A percentile compares a stretch with the other conserved stretches of the same genome.
phyloP scores from a whole-genome alignment of 192 early-diverging fungal species.

The Linnemannia schmuckeri region DNA sequence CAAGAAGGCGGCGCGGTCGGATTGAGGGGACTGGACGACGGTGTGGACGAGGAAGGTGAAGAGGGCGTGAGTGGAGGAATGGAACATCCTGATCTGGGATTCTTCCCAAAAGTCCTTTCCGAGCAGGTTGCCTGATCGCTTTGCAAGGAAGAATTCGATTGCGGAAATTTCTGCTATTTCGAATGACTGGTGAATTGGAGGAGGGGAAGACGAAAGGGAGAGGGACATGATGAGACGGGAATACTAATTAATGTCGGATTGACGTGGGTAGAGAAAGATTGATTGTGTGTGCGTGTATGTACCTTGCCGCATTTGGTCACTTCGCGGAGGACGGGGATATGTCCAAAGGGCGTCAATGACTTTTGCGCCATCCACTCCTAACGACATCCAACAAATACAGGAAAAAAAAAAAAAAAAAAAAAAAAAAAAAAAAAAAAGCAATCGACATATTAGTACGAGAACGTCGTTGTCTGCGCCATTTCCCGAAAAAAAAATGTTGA shows the following conservation, averaged over 20 bases:
- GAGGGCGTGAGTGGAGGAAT: constrained; percentile 28
- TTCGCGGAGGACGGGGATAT: constrained; percentile 63
- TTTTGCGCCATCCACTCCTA: constrained; percentile 61
- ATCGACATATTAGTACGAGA: not conserved
- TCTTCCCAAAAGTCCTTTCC: constrained; percentile 41
- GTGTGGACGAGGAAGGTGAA: constrained; percentile 26
- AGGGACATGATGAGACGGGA: too few relatives aligned
- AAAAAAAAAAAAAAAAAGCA: not conserved
- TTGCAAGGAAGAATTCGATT: constrained; percentile 32
- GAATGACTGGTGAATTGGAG: not conserved
- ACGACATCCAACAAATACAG: too few relatives aligned
- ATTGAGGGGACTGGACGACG: constrained; percentile 21
- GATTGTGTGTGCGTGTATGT: not conserved
- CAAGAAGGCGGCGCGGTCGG: constrained; percentile 21
- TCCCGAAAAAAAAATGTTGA: not conserved
- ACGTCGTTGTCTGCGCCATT: too few relatives aligned
- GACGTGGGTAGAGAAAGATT: too few relatives aligned
- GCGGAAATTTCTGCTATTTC: constrained; percentile 41
- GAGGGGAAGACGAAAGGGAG: not conserved
- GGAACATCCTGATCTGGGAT: constrained; percentile 38
- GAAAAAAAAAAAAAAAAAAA: not conserved
- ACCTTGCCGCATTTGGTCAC: constrained; percentile 35
- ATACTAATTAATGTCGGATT: too few relatives aligned
- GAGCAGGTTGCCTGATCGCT: constrained; percentile 1
- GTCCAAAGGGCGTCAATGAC: constrained; percentile 60